These are phyloP conservation scores for Cytospora mali DNA, from an alignment of 2,329 filamentous ascomycete genomes.

Conservation along the genomic window DNA sequence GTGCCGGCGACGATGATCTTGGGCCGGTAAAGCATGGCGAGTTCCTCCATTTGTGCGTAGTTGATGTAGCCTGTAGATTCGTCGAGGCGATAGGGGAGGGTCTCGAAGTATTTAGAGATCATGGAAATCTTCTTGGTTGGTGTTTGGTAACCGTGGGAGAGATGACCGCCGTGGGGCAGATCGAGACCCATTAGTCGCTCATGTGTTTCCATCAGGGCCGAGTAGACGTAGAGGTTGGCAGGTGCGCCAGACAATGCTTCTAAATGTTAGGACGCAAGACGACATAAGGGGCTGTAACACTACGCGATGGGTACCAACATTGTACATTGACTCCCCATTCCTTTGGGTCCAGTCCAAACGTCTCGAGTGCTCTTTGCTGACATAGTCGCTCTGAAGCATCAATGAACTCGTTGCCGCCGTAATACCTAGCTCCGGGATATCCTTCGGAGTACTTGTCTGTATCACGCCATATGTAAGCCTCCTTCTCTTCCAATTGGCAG, in stretches of 20 bases:
- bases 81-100: constrained; percentile 89
- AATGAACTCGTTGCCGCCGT: constrained; percentile 95
- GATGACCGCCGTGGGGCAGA: constrained; percentile 91
- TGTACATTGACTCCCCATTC: constrained; percentile 98
- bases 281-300: constrained; percentile 1
- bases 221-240: constrained; percentile 91
- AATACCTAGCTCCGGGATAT: constrained; percentile 94
- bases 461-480: constrained; percentile 37
- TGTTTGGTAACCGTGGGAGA: constrained; percentile 97
- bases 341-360: constrained; percentile 79
- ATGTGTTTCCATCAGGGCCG: constrained; percentile 87
- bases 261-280: constrained; percentile 26
- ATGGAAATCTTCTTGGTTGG: constrained; percentile 95
- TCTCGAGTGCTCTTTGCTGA: constrained; percentile 85
- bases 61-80: constrained; percentile 92
- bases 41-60: constrained; percentile 87
- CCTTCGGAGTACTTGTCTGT: constrained; percentile 97
- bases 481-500: constrained; percentile 24
- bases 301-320: constrained; percentile 52
- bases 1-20: constrained; percentile 95
- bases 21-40: constrained; percentile 86
- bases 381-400: constrained; percentile 87
- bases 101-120: constrained; percentile 98
- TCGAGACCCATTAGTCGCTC: constrained; percentile 97
- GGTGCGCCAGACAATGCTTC: constrained; percentile 74